These are phyloP conservation scores for Begonia masoniana DNA, from an alignment of 306 rosid species.

Conservation along the genomic window DNA sequence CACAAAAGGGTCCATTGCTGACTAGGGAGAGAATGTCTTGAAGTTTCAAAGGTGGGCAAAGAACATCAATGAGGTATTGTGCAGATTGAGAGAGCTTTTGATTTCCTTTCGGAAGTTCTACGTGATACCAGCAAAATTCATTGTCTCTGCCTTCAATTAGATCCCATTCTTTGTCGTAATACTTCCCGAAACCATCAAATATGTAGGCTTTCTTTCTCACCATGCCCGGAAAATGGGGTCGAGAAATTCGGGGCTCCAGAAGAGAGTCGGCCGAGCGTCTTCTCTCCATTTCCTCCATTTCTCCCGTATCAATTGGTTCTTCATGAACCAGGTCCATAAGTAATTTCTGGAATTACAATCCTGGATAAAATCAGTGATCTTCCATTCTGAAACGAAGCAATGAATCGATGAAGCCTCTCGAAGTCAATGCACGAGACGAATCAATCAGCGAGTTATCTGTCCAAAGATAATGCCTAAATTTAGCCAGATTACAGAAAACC, in stretches of 20 bases:
- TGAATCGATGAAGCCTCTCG: too few relatives aligned
- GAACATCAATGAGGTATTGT: slow-evolving; percentile 61
- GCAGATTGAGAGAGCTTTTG: slow-evolving; percentile 73
- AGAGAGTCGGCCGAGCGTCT: slow-evolving; percentile 27
- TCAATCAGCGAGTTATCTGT: too few relatives aligned
- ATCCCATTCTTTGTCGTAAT: slow-evolving; percentile 81
- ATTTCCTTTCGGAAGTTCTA: slow-evolving; percentile 81
- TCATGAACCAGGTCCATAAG: slow-evolving; percentile 40
- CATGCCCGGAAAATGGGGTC: slow-evolving; percentile 26
- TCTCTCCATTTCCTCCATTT: slow-evolving; percentile 38
- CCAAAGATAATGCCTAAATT: too few relatives aligned
- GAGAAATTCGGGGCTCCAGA: slow-evolving; percentile 23
- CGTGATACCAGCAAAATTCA: slow-evolving; percentile 97
- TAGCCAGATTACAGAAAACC: too few relatives aligned
- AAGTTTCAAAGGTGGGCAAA: slow-evolving; percentile 91
- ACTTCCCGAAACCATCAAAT: slow-evolving; percentile 69
- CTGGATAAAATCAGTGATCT: too few relatives aligned
- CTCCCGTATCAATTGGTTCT: slow-evolving; percentile 18
- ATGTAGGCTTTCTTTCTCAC: slow-evolving; percentile 79
- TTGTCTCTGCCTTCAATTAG: slow-evolving; percentile 41
- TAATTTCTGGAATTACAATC: slow-evolving; percentile 14
- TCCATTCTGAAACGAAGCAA: too few relatives aligned
- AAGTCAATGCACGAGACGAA: too few relatives aligned
- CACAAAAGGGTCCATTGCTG: slow-evolving; percentile 98
- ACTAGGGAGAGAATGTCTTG: slow-evolving; percentile 95